phyloP scores from a whole-genome alignment of 495 filamentous ascomycete genomes.

The Cetradonia linearis region DNA sequence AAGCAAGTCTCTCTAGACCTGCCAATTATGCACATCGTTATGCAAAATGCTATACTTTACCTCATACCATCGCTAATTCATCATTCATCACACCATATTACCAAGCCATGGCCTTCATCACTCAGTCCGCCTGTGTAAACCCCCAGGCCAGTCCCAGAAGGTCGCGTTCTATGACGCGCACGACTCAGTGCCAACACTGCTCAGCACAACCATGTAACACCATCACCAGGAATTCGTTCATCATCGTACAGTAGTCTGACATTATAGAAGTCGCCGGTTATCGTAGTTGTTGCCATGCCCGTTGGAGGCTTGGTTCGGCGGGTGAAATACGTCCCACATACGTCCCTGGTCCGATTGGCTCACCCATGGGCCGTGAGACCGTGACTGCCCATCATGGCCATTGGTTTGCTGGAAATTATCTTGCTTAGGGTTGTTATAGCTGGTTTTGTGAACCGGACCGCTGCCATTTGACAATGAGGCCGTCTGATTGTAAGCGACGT shows the following conservation, averaged over 20 bases:
- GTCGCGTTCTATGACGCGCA: not conserved
- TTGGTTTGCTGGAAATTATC: not conserved
- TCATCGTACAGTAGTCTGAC: not conserved
- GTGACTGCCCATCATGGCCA: not conserved
- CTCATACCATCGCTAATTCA: not conserved
- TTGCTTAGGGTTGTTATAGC: slow-evolving; percentile 1
- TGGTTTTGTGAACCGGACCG: not conserved
- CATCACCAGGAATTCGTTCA: not conserved
- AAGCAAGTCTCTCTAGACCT: not conserved
- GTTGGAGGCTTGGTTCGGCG: not conserved
- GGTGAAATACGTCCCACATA: not conserved
- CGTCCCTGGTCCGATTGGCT: not conserved
- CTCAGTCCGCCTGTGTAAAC: not conserved
- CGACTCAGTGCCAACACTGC: not conserved
- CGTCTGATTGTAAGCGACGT: not conserved
- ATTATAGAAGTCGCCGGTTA: not conserved
- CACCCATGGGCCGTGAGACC: not conserved
- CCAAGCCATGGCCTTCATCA: not conserved
- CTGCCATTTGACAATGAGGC: not conserved
- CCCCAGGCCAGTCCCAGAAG: not conserved
- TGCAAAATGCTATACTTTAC: not conserved
- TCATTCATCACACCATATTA: not conserved
- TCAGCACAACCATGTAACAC: not conserved
- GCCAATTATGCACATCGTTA: not conserved
- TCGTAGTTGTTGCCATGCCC: not conserved